A percentile compares a stretch with the other conserved stretches of the same genome.
Conservation (phyloP, 768 basidiomycete species). For the Tubosaeta brunneosetosa region DNA sequence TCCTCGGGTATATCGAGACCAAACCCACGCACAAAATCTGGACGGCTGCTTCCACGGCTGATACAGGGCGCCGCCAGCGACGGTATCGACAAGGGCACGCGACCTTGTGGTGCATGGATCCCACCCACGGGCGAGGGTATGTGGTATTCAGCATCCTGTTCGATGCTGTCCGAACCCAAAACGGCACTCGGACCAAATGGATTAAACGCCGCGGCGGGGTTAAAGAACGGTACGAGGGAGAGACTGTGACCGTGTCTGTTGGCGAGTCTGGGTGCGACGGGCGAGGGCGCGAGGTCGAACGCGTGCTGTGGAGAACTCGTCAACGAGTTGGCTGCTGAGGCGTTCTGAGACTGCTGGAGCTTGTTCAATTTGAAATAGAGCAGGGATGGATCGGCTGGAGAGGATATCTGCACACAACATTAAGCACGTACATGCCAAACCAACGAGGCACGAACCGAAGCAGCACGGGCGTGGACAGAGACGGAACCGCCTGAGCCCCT, state of each 20-base stretch:
- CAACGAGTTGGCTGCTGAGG: slow-evolving; percentile 48
- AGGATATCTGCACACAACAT: slow-evolving; percentile 63
- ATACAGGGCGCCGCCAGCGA: slow-evolving; percentile 43
- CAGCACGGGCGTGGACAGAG: slow-evolving; percentile 69
- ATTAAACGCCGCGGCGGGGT: slow-evolving; percentile 46
- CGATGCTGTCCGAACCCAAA: slow-evolving; percentile 47
- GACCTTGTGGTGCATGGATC: slow-evolving; percentile 54
- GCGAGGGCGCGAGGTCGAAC: slow-evolving; percentile 50
- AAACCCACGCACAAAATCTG: slow-evolving; percentile 77
- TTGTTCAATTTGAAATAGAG: slow-evolving; percentile 81
- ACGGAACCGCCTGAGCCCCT: slow-evolving; percentile 48
- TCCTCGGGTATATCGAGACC: slow-evolving; percentile 77
- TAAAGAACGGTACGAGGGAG: slow-evolving; percentile 54
- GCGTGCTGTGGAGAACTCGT: slow-evolving; percentile 63
- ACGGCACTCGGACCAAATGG: slow-evolving; percentile 60
- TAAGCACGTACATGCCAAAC: slow-evolving; percentile 8
- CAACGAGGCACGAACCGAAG: slow-evolving; percentile 57
- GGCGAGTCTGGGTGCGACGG: slow-evolving; percentile 39
- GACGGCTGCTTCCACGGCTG: slow-evolving; percentile 47
- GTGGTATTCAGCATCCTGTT: slow-evolving; percentile 24
- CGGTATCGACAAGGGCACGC: slow-evolving; percentile 42
- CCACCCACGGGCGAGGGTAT: slow-evolving; percentile 24
- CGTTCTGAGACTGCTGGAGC: slow-evolving; percentile 65
- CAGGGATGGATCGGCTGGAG: slow-evolving; percentile 83
- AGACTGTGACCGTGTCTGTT: slow-evolving; percentile 69